phyloP scores from a whole-genome alignment of 257 asterid species.

The Knoxia roxburghii region DNA sequence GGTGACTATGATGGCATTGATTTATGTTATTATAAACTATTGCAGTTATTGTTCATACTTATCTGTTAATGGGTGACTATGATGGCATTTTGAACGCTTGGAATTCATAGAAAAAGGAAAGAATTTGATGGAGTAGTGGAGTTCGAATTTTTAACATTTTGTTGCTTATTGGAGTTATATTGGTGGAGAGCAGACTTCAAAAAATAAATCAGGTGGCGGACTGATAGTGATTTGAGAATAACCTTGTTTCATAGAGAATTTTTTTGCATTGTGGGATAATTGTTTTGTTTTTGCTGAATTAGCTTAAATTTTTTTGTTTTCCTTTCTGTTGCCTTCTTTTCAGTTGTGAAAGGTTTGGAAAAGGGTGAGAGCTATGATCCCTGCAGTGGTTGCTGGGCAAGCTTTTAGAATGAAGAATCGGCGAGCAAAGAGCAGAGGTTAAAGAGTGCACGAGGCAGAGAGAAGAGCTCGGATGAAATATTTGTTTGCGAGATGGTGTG shows the following conservation, averaged over 20 bases:
- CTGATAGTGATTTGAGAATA: neutral
- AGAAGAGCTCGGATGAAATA: slow-evolving; percentile 77
- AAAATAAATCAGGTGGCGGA: neutral
- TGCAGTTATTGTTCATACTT: neutral
- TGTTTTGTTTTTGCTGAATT: neutral
- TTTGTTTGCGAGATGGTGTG: slow-evolving; percentile 95
- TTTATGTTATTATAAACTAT: too few species aligned
- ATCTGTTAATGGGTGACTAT: neutral
- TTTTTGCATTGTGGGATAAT: neutral
- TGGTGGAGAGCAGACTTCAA: neutral
- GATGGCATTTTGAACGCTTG: neutral
- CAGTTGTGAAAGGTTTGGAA: neutral
- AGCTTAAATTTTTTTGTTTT: neutral
- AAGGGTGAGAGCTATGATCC: slow-evolving; percentile 58
- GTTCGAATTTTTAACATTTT: neutral
- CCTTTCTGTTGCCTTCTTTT: too few species aligned
- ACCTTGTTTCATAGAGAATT: neutral
- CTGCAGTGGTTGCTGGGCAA: slow-evolving; percentile 76
- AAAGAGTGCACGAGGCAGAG: slow-evolving; percentile 73
- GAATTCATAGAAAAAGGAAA: neutral
- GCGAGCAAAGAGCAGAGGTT: slow-evolving; percentile 65
- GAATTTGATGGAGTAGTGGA: neutral
- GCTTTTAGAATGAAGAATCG: slow-evolving; percentile 68
- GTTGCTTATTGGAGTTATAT: neutral
- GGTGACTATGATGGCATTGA: neutral